Evolutionary conservation across 2,329 filamentous ascomycete genomes (phyloP).

Genomic region (Claviceps humidiphila): DNA sequence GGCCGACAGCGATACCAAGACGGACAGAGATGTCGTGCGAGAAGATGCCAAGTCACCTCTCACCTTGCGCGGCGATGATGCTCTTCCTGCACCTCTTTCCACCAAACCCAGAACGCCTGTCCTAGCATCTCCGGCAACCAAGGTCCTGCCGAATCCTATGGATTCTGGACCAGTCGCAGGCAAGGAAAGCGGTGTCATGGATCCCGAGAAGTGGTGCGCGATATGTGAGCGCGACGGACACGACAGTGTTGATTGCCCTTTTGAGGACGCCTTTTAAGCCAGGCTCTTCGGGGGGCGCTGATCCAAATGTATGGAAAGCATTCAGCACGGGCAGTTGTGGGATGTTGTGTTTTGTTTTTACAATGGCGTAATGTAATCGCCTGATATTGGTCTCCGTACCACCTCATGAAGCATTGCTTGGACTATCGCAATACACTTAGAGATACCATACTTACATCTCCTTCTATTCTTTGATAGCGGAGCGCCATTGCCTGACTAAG

Average conservation of each 20-base stretch:
- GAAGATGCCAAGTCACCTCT: slow-evolving; percentile 27
- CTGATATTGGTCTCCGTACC: slow-evolving; percentile 7
- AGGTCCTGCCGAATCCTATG: slow-evolving; percentile 46
- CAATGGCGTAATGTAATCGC: slow-evolving; percentile 10
- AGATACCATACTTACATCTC: slow-evolving; percentile 21
- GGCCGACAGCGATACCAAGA: slow-evolving; percentile 17
- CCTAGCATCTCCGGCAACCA: slow-evolving; percentile 25
- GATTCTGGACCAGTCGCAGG: slow-evolving; percentile 59
- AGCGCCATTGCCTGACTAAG: slow-evolving; percentile 6
- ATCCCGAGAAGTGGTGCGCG: slow-evolving; percentile 90
- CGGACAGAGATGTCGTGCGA: slow-evolving; percentile 21
- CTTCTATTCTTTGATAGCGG: slow-evolving; percentile 8
- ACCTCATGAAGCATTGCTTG: slow-evolving; percentile 14
- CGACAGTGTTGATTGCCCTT: slow-evolving; percentile 87
- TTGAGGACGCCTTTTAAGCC: slow-evolving; percentile 61
- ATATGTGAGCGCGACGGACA: slow-evolving; percentile 93
- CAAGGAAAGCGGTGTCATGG: slow-evolving; percentile 64
- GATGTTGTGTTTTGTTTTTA: slow-evolving; percentile 4
- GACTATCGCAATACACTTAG: slow-evolving; percentile 15
- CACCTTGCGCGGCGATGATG: slow-evolving; percentile 27
- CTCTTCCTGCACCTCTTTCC: slow-evolving; percentile 41
- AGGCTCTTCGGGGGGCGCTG: background rate
- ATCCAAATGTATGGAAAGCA: background rate
- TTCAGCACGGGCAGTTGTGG: background rate
- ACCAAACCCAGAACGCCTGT: slow-evolving; percentile 30